Evolutionary conservation across 1,284 basidiomycete species (phyloP).

Genomic region (Fomes fomentarius): DNA sequence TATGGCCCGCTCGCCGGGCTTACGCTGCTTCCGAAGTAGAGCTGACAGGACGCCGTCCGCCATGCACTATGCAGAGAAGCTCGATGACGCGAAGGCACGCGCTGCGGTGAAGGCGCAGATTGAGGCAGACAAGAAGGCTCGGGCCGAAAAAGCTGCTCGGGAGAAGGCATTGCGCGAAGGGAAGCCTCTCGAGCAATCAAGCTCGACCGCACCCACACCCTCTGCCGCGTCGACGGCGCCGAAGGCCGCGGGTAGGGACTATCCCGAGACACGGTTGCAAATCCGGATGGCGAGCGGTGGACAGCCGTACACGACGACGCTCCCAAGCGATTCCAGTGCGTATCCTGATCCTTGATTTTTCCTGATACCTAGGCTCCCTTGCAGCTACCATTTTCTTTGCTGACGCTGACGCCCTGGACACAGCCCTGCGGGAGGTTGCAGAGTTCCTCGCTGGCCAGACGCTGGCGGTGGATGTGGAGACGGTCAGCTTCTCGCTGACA

Average conservation of each 20-base stretch:
- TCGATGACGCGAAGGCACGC: conserved; percentile 82
- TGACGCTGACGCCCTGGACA: not conserved
- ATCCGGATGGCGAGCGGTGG: conserved; percentile 83
- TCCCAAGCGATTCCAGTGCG: conserved; percentile 80
- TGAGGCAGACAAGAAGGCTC: conserved; percentile 87
- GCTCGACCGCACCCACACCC: conserved; percentile 40
- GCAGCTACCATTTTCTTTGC: no score
- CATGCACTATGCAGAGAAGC: conserved; percentile 83
- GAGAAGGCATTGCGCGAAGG: conserved; percentile 91
- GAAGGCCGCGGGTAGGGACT: conserved; percentile 68
- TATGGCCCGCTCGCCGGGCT: no score
- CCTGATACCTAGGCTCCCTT: no score
- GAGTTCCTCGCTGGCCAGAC: conserved; percentile 83
- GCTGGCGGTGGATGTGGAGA: conserved; percentile 70
- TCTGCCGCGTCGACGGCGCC: conserved; percentile 35
- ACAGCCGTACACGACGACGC: conserved; percentile 77
- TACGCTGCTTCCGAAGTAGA: no score
- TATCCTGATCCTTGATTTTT: no score
- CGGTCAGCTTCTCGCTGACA: conserved; percentile 73
- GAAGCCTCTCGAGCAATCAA: conserved; percentile 35
- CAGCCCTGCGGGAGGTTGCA: conserved; percentile 84
- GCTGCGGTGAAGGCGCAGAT: conserved; percentile 91
- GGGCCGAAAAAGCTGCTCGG: conserved; percentile 84
- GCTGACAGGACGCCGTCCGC: no score
- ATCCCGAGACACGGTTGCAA: conserved; percentile 83